A percentile compares a stretch with the other conserved stretches of the same genome.
Evolutionary conservation across 169 alveolate species (phyloP).

Genomic region (Amoebophrya sp.): DNA sequence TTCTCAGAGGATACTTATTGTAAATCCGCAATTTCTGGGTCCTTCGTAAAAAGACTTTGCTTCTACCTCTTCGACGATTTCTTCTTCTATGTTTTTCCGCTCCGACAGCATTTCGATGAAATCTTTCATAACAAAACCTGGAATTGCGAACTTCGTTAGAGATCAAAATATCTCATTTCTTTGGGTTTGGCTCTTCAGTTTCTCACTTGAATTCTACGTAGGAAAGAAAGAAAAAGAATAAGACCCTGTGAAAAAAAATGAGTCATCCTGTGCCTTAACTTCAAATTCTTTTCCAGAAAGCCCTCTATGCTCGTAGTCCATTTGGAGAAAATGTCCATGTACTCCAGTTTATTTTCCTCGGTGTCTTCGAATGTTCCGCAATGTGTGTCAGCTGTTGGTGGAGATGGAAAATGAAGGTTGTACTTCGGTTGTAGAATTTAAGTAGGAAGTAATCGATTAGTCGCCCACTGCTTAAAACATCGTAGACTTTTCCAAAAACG

Average conservation of each 20-base stretch:
- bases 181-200: no score
- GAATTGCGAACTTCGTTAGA: no score
- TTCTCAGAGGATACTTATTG: no score
- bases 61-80: constrained; percentile 6
- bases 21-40: neutral
- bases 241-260: no score
- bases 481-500: no score
- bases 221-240: no score
- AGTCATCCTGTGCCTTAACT: no score
- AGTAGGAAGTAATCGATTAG: no score
- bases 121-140: neutral
- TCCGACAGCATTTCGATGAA: neutral
- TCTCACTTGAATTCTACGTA: no score
- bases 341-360: neutral
- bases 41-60: neutral
- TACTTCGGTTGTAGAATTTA: no score
- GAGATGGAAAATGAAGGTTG: neutral
- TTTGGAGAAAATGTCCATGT: neutral
- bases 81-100: neutral
- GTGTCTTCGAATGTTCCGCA: neutral
- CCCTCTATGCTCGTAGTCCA: neutral
- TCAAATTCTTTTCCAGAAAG: neutral
- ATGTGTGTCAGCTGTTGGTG: neutral
- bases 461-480: no score
- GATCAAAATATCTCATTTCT: no score